Percentiles rank a stretch among this genome's conserved stretches.
Conservation (phyloP, 2,329 filamentous ascomycete species). For the Seiridium cupressi region DNA sequence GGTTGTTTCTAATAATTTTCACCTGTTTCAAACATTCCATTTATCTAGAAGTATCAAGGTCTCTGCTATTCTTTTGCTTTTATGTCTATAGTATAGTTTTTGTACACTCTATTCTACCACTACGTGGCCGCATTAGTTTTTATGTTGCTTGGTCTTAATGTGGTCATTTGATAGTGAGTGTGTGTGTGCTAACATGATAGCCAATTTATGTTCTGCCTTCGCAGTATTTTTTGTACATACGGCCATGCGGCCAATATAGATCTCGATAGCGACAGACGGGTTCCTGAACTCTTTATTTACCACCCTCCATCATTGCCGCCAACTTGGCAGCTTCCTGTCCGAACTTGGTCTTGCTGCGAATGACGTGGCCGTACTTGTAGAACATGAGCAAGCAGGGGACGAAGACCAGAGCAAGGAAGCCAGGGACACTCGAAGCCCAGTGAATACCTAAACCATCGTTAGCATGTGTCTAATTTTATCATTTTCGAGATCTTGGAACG, state of each 20-base stretch:
- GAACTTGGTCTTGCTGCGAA: conserved; percentile 8
- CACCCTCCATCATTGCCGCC: conserved; percentile 6
- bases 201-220: neutral
- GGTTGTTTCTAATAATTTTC: too few relatives aligned
- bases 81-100: neutral
- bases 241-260: neutral
- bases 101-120: neutral
- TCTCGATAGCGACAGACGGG: too few relatives aligned
- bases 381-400: conserved; percentile 4
- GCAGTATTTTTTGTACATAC: neutral
- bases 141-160: neutral
- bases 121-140: conserved; percentile 1
- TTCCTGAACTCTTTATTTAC: neutral
- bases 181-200: neutral
- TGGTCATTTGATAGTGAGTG: neutral
- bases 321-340: conserved; percentile 8
- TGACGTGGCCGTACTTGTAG: conserved; percentile 9
- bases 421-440: conserved; percentile 44
- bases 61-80: neutral
- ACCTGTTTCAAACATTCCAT: too few relatives aligned
- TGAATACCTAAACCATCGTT: conserved; percentile 34
- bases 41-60: neutral
- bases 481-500: neutral
- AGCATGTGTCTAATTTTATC: neutral
- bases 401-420: conserved; percentile 30